Percentiles rank a stretch among this genome's conserved stretches.
Evolutionary conservation across 2,329 filamentous ascomycete genomes (phyloP).

Genomic region (Hymenoscyphus infarciens): DNA sequence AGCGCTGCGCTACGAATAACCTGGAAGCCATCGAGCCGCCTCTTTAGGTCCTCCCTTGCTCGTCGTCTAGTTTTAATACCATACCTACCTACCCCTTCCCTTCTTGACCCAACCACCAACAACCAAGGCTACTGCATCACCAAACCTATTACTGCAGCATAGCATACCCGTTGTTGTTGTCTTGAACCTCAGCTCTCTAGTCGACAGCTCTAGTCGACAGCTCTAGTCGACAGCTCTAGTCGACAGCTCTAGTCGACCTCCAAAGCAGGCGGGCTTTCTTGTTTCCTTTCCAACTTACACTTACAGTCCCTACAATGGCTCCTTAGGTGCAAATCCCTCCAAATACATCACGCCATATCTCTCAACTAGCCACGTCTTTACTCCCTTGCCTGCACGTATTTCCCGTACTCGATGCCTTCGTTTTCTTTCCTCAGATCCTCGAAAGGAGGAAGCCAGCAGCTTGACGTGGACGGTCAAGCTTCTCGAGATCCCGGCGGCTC

Average conservation of each 20-base stretch:
- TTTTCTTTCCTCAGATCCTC: slow-evolving; percentile 23
- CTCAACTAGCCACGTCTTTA: background rate
- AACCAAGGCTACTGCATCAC: no score
- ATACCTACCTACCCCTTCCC: no score
- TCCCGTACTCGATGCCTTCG: slow-evolving; percentile 4
- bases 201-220: no score
- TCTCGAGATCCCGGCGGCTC: background rate
- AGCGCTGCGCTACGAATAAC: background rate
- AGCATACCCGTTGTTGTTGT: no score
- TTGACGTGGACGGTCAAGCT: slow-evolving; percentile 17
- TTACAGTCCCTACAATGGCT: background rate
- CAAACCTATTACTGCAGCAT: no score
- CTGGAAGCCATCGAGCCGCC: background rate
- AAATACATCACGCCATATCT: background rate
- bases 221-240: no score
- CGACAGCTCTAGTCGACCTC: no score
- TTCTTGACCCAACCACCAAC: no score
- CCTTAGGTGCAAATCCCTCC: background rate
- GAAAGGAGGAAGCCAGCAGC: slow-evolving; percentile 20
- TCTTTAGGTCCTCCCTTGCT: background rate
- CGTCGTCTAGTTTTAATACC: no score
- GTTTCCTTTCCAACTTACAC: background rate
- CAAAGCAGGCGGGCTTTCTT: background rate
- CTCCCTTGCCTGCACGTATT: background rate
- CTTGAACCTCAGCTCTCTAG: no score